These are phyloP conservation scores for Botrytis fabae DNA, from an alignment of 2,329 filamentous ascomycete genomes.

Conservation along the genomic window DNA sequence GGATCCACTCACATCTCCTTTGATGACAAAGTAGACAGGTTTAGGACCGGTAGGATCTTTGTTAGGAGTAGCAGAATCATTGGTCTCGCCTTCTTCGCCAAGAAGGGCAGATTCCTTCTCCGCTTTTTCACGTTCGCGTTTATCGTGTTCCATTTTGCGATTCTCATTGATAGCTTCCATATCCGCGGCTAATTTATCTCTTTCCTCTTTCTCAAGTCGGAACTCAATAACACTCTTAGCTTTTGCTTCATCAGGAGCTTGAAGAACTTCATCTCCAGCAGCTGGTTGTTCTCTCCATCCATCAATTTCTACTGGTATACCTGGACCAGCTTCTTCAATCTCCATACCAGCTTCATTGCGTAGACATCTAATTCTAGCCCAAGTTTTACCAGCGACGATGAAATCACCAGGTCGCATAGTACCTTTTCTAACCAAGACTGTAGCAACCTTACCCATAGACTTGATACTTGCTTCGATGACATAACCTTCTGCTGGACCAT, in stretches of 20 bases:
- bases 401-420: constrained; percentile 79
- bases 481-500: constrained; percentile 86
- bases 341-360: constrained; percentile 80
- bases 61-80: constrained; percentile 29
- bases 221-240: constrained; percentile 79
- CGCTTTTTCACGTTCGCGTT: constrained; percentile 60
- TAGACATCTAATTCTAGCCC: constrained; percentile 80
- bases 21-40: constrained; percentile 79
- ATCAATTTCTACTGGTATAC: constrained; percentile 86
- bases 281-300: constrained; percentile 89
- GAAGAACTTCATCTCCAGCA: constrained; percentile 84
- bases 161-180: constrained; percentile 76
- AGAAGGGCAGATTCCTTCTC: constrained; percentile 47
- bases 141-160: constrained; percentile 57
- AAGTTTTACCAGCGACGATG: constrained; percentile 84
- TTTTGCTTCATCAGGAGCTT: constrained; percentile 74
- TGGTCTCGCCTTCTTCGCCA: constrained; percentile 42
- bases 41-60: constrained; percentile 46
- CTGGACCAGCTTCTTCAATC: constrained; percentile 74
- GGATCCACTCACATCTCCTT: constrained; percentile 90
- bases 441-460: constrained; percentile 79
- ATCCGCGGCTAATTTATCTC: constrained; percentile 63
- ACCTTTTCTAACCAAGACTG: constrained; percentile 83
- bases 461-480: constrained; percentile 90
- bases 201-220: constrained; percentile 69